Conservation (phyloP, 2,329 filamentous ascomycete genomes). For the Neonectria punicea region DNA sequence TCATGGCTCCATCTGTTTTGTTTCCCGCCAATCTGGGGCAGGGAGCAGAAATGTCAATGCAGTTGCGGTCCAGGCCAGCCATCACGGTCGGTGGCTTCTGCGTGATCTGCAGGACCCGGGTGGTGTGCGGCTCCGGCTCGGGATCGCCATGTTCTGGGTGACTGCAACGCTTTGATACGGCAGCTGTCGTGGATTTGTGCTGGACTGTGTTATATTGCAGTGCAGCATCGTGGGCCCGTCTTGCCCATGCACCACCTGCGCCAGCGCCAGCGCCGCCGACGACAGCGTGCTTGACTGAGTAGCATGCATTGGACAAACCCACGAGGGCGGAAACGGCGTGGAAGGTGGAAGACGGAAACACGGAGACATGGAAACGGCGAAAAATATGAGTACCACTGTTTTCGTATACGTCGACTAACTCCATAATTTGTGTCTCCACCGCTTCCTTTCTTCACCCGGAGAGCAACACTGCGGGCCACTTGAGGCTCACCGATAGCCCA, state of each 20-base stretch:
- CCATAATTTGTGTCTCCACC: constrained; percentile 16
- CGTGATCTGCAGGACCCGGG: constrained; percentile 22
- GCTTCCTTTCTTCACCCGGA: constrained; percentile 23
- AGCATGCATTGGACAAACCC: background rate
- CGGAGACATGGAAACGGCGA: constrained; percentile 8
- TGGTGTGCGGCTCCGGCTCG: constrained; percentile 26
- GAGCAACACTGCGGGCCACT: constrained; percentile 30
- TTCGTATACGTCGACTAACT: background rate
- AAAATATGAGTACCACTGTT: background rate
- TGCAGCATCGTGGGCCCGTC: background rate
- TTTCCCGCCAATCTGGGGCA: constrained; percentile 18
- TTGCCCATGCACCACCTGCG: background rate
- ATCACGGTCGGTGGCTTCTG: constrained; percentile 11
- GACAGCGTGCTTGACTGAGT: constrained; percentile 19
- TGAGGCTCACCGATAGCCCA: constrained; percentile 35
- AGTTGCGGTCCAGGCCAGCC: background rate
- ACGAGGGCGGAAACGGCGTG: constrained; percentile 11
- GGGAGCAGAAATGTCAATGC: background rate
- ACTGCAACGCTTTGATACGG: constrained; percentile 12
- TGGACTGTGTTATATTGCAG: too few relatives aligned
- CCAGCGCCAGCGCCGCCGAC: constrained; percentile 16
- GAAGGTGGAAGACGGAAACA: constrained; percentile 14
- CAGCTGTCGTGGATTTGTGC: background rate
- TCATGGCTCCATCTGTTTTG: background rate
- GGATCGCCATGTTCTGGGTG: constrained; percentile 16